A percentile compares a stretch with the other conserved stretches of the same genome.
phyloP scores from a whole-genome alignment of 306 rosid genomes.

The Begonia fuchsioides region DNA sequence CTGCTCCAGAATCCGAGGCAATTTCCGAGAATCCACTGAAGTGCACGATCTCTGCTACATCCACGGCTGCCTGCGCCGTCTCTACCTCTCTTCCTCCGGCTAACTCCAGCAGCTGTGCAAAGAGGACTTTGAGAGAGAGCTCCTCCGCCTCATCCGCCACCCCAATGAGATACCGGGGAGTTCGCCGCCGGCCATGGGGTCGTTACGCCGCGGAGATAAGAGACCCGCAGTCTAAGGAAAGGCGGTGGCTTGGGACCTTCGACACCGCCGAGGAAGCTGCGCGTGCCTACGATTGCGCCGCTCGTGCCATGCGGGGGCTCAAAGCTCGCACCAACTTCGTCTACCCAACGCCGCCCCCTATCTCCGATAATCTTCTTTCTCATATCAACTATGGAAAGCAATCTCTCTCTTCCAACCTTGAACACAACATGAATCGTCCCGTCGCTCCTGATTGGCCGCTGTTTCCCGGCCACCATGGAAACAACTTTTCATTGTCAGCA shows the following conservation, averaged over 20 bases:
- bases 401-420: conserved; percentile 7
- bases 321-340: conserved; percentile 81
- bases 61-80: neutral
- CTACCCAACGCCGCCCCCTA: conserved; percentile 33
- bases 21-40: neutral
- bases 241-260: conserved; percentile 93
- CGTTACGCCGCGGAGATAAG: conserved; percentile 95
- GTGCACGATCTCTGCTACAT: conserved; percentile 1
- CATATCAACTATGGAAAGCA: conserved; percentile 21
- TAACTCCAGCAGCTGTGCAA: conserved; percentile 8
- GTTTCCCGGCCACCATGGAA: conserved; percentile 6
- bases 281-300: conserved; percentile 89
- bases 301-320: conserved; percentile 81
- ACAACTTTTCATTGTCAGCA: conserved; percentile 1
- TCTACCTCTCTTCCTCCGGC: neutral
- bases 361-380: conserved; percentile 6
- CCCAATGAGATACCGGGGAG: conserved; percentile 67
- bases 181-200: conserved; percentile 94
- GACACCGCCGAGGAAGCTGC: conserved; percentile 99
- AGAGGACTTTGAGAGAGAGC: conserved; percentile 24
- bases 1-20: neutral
- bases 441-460: conserved; percentile 8
- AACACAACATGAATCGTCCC: conserved; percentile 6
- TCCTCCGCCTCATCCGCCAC: conserved; percentile 1
- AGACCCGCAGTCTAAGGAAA: conserved; percentile 77